phyloP scores from a whole-genome alignment of 257 asterid species.

The Paraleonurus japonicus region DNA sequence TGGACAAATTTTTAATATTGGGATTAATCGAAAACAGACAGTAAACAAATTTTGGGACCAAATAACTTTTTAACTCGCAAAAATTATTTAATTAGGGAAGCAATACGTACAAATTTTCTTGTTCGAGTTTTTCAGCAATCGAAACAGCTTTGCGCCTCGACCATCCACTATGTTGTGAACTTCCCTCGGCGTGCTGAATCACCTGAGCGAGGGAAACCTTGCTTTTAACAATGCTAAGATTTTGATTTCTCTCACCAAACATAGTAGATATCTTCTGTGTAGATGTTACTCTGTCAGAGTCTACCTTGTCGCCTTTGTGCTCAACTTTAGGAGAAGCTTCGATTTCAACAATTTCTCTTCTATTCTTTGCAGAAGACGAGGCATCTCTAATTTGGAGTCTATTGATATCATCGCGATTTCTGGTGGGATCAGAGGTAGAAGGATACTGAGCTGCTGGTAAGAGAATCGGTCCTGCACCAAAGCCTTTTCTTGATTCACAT shows the following conservation, averaged over 20 bases:
- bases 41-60: not conserved
- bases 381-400: slow-evolving; percentile 32
- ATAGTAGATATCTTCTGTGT: slow-evolving; percentile 27
- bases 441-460: slow-evolving; percentile 47
- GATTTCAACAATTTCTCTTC: slow-evolving; percentile 72
- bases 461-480: slow-evolving; percentile 34
- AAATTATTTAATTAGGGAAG: slow-evolving; percentile 11
- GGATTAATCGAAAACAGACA: no score
- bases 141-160: slow-evolving; percentile 86
- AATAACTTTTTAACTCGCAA: not conserved
- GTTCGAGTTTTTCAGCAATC: slow-evolving; percentile 93
- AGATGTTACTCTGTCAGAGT: slow-evolving; percentile 20
- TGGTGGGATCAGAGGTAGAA: slow-evolving; percentile 10
- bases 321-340: slow-evolving; percentile 37
- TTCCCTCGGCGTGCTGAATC: slow-evolving; percentile 82
- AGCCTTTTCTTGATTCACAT: slow-evolving; percentile 58
- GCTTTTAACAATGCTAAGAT: slow-evolving; percentile 76
- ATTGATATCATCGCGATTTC: slow-evolving; percentile 32
- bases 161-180: slow-evolving; percentile 70
- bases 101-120: slow-evolving; percentile 77
- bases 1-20: no score
- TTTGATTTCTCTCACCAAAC: slow-evolving; percentile 53
- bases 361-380: slow-evolving; percentile 35
- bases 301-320: slow-evolving; percentile 18
- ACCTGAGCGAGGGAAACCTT: slow-evolving; percentile 92